phyloP scores from a whole-genome alignment of 106 monocot species.

The Allium sativum region DNA sequence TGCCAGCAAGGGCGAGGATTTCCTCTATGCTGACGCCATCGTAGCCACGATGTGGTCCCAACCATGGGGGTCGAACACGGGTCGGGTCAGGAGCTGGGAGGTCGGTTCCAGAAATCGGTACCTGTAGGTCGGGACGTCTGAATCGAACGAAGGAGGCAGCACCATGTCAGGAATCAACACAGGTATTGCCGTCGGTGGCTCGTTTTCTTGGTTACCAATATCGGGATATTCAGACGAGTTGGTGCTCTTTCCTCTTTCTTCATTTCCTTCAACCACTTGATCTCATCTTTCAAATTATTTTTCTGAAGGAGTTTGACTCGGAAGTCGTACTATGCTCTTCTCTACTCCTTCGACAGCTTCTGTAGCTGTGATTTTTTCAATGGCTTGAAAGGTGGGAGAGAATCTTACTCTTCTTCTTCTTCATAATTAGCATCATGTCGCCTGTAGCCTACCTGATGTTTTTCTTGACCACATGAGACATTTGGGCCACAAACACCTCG shows the following conservation, averaged over 20 bases:
- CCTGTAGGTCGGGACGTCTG: slow-evolving; percentile 56
- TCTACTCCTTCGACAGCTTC: slow-evolving; percentile 73
- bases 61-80: slow-evolving; percentile 73
- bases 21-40: slow-evolving; percentile 89
- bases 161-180: slow-evolving; percentile 89
- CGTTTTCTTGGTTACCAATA: slow-evolving; percentile 68
- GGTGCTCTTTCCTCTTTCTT: slow-evolving; percentile 40
- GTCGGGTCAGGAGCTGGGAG: slow-evolving; percentile 62
- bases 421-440: slow-evolving; percentile 82
- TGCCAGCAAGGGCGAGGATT: slow-evolving; percentile 47
- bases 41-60: slow-evolving; percentile 97
- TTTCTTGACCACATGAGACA: slow-evolving; percentile 79
- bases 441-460: slow-evolving; percentile 71
- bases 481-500: slow-evolving; percentile 72
- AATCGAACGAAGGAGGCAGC: slow-evolving; percentile 83
- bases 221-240: slow-evolving; percentile 28
- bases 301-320: slow-evolving; percentile 88
- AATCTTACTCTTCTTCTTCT: slow-evolving; percentile 83
- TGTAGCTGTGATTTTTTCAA: slow-evolving; percentile 65
- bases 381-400: slow-evolving; percentile 85
- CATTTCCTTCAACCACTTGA: slow-evolving; percentile 68
- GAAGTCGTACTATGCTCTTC: slow-evolving; percentile 79
- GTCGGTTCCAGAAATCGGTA: slow-evolving; percentile 92
- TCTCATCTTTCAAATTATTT: slow-evolving; percentile 88
- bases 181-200: slow-evolving; percentile 56